Base-by-base conservation (phyloP, 495 filamentous ascomycete species). In the Penicillium samsonianum region DNA sequence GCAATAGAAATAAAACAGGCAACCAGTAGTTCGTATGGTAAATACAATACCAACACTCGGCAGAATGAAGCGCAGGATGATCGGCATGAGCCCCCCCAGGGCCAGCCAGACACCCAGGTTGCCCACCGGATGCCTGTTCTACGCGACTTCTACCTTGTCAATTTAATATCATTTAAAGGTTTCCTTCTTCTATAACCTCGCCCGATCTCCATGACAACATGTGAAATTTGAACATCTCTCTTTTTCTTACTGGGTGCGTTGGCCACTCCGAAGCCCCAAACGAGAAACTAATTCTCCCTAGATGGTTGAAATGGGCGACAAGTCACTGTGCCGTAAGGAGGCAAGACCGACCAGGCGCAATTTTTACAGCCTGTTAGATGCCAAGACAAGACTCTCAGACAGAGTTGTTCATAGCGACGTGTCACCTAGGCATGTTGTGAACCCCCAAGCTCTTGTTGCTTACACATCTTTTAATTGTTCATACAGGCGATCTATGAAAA, bases 401-500 rank as follows among this genome's bases (percentile, higher is more conserved):
- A 25, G 5, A 46, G 16, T 44, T 25, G 23, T 33, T 5, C 28
- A 7, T 38, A 30, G 46, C 23, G 23, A 41, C 35, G 44, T 38
- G 38, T 58, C 55, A 28, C 58, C 58, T 40, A 61, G 59, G 62
- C 40, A 53, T 49, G 56, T 57, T 33, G 30, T 10, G 30, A 5
- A 8, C 28, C 10, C 30, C 30, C 30, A 0, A 22, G n/a, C 35
- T 38, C 6, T 38, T 8, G n/a, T 35, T 14, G 12, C 4, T 38
- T n/a, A 8, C 2, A 2, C 5, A 16, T n/a, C 33, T n/a, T 37
- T 38, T 38, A n/a, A 38, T n/a, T 1, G 35, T 38, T 38, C 8
- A 38, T 38, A n/a, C 6, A 65, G 65, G 50, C 62, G 57, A 35
- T 58, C 64, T 10, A 61, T 53, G 26, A 47, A 56, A 49, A 55